Base-by-base conservation (phyloP, 345 rosid genomes). In the Eucalyptus curtisii region DNA sequence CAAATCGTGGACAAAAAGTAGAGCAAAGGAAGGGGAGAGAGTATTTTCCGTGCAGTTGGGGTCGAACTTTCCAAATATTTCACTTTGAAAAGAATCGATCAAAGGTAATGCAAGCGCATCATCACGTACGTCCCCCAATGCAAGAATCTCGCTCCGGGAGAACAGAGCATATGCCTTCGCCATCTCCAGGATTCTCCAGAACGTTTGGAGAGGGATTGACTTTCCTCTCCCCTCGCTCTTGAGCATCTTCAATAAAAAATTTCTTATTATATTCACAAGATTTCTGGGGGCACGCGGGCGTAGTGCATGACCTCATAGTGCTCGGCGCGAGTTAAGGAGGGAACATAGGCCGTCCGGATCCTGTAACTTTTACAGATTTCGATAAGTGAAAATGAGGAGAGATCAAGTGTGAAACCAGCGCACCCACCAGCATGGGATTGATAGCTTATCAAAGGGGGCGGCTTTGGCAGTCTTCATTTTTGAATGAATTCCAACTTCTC, bases 81-180 rank as follows among this genome's bases (percentile, higher is more conserved):
- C 40, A 0, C 37, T 66, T 66, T 0, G 40, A n/a, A 15, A 15
- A 66, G 40, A n/a, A 66, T 66, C 76, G 33, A 66, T 66, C 76
- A n/a, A 15, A 33, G 76, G 57, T 20, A 52, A 52, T 0, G 13
- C 45, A 37, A 33, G 81, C 81, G 45, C 45, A 19, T 33, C 81
- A 37, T 3, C 2, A 37, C 40, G 40, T n/a, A 8, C 42, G 10
- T 52, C 2, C 37, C 27, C 45, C 0, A 19, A 0, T 37, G 45
- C 81, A 37, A 37, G 81, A 71, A 33, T 71, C 45, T 37, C 42
- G 7, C 45, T 6, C 1, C 45, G 45, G 25, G 42, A 37, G 81
- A 6, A 11, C 5, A 6, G 8, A 40, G 82, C 30, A 37, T 40
- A 76, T 40, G 82, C 47, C 15, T 10, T 37, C 1, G 4, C 47